Evolutionary conservation across 306 rosid genomes (phyloP).

Genomic region (Acacia confusa): DNA sequence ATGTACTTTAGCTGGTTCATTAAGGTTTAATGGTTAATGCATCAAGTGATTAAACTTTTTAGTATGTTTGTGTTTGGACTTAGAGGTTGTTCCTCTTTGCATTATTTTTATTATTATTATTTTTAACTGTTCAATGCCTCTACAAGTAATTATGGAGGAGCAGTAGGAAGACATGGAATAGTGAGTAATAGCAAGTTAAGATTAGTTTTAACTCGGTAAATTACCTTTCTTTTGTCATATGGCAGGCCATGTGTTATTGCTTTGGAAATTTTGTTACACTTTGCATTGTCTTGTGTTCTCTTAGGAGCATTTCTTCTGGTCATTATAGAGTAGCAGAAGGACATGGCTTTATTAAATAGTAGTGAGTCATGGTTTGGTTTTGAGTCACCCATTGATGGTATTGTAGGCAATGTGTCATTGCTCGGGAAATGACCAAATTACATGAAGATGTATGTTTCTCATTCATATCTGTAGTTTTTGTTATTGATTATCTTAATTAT

Average conservation of each 20-base stretch:
- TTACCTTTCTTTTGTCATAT: neutral
- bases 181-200: neutral
- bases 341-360: neutral
- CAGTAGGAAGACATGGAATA: neutral
- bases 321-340: neutral
- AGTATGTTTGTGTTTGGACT: neutral
- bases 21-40: neutral
- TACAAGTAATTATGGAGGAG: neutral
- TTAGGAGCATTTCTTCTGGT: neutral
- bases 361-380: slow-evolving; percentile 1
- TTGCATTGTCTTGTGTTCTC: neutral
- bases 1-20: slow-evolving; percentile 2
- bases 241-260: neutral
- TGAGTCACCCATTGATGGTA: slow-evolving; percentile 29
- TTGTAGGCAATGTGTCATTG: slow-evolving; percentile 91
- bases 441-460: slow-evolving; percentile 76
- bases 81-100: neutral
- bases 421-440: slow-evolving; percentile 88
- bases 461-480: neutral
- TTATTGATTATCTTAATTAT: slow-evolving; percentile 17
- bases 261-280: neutral
- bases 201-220: neutral
- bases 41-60: neutral
- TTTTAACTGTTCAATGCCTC: neutral
- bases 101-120: neutral